These are phyloP conservation scores for Magnaporthiopsis incrustans DNA, from an alignment of 2,329 filamentous ascomycete genomes.

Conservation along the genomic window DNA sequence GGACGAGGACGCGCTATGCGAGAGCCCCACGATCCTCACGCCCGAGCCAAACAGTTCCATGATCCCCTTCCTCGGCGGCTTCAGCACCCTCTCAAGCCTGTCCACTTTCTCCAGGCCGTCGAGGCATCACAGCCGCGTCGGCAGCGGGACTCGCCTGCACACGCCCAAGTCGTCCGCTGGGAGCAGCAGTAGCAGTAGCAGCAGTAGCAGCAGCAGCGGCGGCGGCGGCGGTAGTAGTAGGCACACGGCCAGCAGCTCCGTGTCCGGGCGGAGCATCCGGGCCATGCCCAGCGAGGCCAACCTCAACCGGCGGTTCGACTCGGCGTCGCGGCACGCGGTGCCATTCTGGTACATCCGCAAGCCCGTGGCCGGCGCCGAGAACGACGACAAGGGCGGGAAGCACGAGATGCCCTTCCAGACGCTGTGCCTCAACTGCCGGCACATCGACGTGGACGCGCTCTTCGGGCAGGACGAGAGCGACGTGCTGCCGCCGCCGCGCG, in stretches of 20 bases:
- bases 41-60: neutral
- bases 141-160: conserved; percentile 3
- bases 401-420: neutral
- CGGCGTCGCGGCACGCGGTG: neutral
- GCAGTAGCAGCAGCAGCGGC: neutral
- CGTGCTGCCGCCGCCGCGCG: neutral
- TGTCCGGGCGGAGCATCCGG: neutral
- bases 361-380: neutral
- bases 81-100: neutral
- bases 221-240: neutral
- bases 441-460: conserved; percentile 1
- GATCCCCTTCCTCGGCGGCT: neutral
- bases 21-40: neutral
- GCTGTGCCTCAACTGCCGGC: conserved; percentile 4
- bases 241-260: conserved; percentile 3
- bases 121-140: conserved; percentile 4
- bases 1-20: neutral
- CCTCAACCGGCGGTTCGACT: conserved; percentile 6
- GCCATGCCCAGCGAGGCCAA: neutral
- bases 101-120: neutral
- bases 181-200: neutral
- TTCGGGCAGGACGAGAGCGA: neutral
- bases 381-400: neutral
- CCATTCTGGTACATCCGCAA: conserved; percentile 5
- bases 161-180: neutral